Evolutionary conservation across 2,329 filamentous ascomycete genomes (phyloP).

Genomic region (Cercospora nicotianae): DNA sequence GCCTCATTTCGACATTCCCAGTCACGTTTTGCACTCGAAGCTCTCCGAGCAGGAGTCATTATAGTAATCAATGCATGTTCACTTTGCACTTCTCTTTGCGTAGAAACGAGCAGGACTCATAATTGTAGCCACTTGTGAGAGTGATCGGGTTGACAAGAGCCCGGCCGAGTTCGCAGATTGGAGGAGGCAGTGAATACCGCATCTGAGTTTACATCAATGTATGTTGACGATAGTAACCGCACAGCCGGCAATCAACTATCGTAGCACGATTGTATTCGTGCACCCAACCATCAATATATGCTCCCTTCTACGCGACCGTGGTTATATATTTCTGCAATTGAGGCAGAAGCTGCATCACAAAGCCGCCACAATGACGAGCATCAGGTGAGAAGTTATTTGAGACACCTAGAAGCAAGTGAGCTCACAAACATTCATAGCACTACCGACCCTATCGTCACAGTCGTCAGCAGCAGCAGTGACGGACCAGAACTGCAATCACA

Average conservation of each 20-base stretch:
- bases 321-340: background rate
- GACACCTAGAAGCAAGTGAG: background rate
- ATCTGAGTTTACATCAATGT: background rate
- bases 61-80: background rate
- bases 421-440: background rate
- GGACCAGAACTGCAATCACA: slow-evolving; percentile 4
- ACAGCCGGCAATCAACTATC: background rate
- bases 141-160: background rate
- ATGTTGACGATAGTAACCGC: background rate
- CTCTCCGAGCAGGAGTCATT: background rate
- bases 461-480: slow-evolving; percentile 5
- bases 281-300: background rate
- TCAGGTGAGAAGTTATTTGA: background rate
- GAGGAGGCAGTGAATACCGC: background rate
- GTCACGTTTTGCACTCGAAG: background rate
- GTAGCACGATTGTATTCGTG: background rate
- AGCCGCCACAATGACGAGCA: background rate
- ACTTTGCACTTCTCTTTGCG: background rate
- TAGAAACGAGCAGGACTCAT: background rate
- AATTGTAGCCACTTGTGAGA: background rate
- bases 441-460: background rate
- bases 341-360: background rate
- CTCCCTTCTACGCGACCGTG: background rate
- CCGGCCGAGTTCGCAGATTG: too few relatives aligned
- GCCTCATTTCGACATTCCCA: background rate